These are phyloP conservation scores for Tricholomella constricta DNA, from an alignment of 768 basidiomycete genomes.

Conservation along the genomic window DNA sequence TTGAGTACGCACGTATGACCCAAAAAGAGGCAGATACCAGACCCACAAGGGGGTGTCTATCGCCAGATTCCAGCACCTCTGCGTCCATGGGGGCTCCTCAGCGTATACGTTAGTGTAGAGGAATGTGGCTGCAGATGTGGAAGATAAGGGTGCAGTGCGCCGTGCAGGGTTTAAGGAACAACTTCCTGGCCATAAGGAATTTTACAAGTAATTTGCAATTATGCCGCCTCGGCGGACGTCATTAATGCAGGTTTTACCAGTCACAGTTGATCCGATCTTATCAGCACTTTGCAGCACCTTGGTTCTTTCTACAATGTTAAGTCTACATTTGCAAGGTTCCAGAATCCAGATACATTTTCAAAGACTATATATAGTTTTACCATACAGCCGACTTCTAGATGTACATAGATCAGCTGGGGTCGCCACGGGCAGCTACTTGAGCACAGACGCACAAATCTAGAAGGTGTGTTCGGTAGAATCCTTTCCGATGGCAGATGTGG, in stretches of 20 bases:
- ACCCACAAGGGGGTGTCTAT: constrained; percentile 73
- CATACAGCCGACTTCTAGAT: neutral
- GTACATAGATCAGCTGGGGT: neutral
- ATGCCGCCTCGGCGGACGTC: constrained; percentile 1
- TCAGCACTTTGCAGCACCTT: neutral
- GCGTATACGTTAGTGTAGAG: constrained; percentile 1
- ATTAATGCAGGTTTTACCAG: constrained; percentile 3
- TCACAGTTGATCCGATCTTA: constrained; percentile 2
- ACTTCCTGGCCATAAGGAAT: neutral
- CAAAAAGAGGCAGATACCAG: constrained; percentile 82
- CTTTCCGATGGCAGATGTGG: constrained; percentile 79
- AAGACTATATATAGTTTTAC: neutral
- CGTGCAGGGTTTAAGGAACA: neutral
- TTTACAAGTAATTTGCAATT: neutral
- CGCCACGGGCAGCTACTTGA: neutral
- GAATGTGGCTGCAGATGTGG: constrained; percentile 11
- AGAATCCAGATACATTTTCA: neutral
- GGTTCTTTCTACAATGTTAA: neutral
- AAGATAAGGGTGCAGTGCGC: constrained; percentile 10
- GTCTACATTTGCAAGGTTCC: neutral
- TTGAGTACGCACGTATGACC: constrained; percentile 72
- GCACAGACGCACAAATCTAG: constrained; percentile 30
- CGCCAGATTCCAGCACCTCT: constrained; percentile 35
- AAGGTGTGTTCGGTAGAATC: constrained; percentile 91
- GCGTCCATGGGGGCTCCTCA: constrained; percentile 33